These are phyloP conservation scores for Zymoseptoria crescenta DNA, from an alignment of 2,329 filamentous ascomycete genomes.

Conservation along the genomic window DNA sequence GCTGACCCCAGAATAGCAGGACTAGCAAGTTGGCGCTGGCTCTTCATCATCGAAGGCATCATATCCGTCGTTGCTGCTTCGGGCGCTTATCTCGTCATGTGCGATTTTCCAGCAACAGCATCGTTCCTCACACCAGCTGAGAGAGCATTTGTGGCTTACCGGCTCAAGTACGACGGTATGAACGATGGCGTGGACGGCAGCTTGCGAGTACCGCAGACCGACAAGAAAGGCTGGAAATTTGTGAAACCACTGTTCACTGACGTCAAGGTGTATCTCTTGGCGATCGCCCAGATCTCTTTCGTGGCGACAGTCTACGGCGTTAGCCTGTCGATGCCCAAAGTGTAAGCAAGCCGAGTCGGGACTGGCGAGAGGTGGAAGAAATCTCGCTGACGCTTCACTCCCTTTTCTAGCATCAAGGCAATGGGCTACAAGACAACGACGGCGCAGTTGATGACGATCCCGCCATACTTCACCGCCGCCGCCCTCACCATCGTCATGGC, in stretches of 20 bases:
- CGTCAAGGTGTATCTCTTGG: background rate
- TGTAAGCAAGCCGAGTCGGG: background rate
- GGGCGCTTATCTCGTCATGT: constrained; percentile 46
- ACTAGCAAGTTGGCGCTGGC: constrained; percentile 9
- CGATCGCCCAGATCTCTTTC: background rate
- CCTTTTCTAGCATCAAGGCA: constrained; percentile 8
- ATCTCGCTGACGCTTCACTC: background rate
- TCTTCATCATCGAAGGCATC: constrained; percentile 52
- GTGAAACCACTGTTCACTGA: constrained; percentile 36
- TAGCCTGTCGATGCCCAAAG: constrained; percentile 25
- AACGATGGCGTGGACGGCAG: constrained; percentile 1
- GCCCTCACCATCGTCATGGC: background rate
- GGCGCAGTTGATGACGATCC: constrained; percentile 40
- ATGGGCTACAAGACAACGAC: constrained; percentile 37
- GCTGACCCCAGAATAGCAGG: background rate
- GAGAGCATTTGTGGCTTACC: constrained; percentile 15
- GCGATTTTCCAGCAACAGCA: constrained; percentile 44
- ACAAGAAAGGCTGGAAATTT: constrained; percentile 30
- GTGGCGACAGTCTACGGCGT: constrained; percentile 41
- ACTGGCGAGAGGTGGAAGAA: background rate
- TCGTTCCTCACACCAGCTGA: constrained; percentile 36
- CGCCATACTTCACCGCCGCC: constrained; percentile 32
- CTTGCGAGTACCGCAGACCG: constrained; percentile 12
- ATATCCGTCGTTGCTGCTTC: constrained; percentile 44
- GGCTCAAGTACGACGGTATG: constrained; percentile 15